Conservation (phyloP, 495 filamentous ascomycete genomes). For the Aspergillus cristatus region DNA sequence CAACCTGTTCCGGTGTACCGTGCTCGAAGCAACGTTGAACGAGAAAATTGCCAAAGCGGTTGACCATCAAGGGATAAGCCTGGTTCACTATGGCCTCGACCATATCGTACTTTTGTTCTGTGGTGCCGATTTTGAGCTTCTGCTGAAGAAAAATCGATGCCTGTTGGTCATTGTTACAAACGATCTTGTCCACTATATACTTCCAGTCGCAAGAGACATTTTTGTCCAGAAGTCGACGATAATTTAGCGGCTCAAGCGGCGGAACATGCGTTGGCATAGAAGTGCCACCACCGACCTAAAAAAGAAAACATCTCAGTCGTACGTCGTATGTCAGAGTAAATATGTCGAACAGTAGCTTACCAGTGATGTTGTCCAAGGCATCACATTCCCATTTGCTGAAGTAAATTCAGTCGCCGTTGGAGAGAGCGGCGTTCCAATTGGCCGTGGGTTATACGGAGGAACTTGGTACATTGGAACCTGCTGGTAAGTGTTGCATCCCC, state of each 20-base stretch:
- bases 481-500: constrained; percentile 31
- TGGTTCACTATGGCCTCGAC: constrained; percentile 93
- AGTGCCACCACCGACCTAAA: constrained; percentile 43
- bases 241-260: constrained; percentile 90
- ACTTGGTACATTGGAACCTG: constrained; percentile 43
- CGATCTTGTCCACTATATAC: constrained; percentile 98
- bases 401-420: constrained; percentile 80
- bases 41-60: constrained; percentile 92
- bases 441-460: constrained; percentile 55
- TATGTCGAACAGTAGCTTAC: constrained; percentile 24
- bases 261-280: constrained; percentile 65
- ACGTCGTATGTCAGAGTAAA: constrained; percentile 2
- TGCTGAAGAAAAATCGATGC: constrained; percentile 98
- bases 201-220: constrained; percentile 98
- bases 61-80: constrained; percentile 94
- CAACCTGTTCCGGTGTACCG: constrained; percentile 87
- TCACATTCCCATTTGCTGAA: constrained; percentile 26
- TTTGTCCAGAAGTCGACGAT: constrained; percentile 88
- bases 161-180: constrained; percentile 98
- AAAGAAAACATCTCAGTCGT: no score
- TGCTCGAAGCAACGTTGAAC: constrained; percentile 99
- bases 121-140: constrained; percentile 93
- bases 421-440: constrained; percentile 73
- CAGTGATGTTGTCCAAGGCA: constrained; percentile 39
- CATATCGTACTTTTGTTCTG: constrained; percentile 94